These are phyloP conservation scores for Ascochyta lentis DNA, from an alignment of 2,329 filamentous ascomycete species.

Conservation along the genomic window DNA sequence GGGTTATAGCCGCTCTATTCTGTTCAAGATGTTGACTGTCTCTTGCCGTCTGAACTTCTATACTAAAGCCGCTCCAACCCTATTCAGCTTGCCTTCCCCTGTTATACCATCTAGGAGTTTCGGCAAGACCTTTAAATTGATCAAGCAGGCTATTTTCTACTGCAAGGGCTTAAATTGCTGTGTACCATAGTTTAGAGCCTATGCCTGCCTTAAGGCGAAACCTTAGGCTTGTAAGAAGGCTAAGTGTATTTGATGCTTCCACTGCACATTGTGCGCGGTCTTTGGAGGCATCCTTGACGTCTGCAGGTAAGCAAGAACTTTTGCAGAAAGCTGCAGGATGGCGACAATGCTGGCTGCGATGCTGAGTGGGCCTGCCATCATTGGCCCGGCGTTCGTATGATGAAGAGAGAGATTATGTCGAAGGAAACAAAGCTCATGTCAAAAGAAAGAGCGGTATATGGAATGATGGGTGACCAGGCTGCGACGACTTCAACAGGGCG, in stretches of 20 bases:
- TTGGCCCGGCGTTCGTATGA: no score
- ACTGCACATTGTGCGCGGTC: slow-evolving; percentile 6
- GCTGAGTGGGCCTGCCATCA: slow-evolving; percentile 11
- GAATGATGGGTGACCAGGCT: no score
- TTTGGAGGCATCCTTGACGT: slow-evolving; percentile 13
- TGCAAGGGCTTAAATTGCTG: slow-evolving; percentile 22
- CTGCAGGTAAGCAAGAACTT: slow-evolving; percentile 7
- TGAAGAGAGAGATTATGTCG: no score
- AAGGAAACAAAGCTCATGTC: no score
- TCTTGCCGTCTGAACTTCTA: slow-evolving; percentile 28
- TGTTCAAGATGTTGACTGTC: slow-evolving; percentile 21
- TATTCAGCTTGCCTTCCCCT: slow-evolving; percentile 1
- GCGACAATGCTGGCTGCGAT: slow-evolving; percentile 17
- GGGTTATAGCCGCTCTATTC: slow-evolving; percentile 29
- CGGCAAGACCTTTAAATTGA: no score
- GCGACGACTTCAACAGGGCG: no score
- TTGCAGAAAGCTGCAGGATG: slow-evolving; percentile 13
- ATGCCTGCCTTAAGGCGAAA: slow-evolving; percentile 1
- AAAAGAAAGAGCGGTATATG: no score
- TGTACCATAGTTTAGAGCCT: slow-evolving; percentile 27
- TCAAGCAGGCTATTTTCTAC: slow-evolving; percentile 25
- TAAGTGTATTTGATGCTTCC: slow-evolving; percentile 4
- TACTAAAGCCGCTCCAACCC: slow-evolving; percentile 7
- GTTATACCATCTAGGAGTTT: no score
- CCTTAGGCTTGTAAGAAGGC: slow-evolving; percentile 4